These are phyloP conservation scores for Ceratocystis albifundus DNA, from an alignment of 2,329 filamentous ascomycete genomes.

Conservation along the genomic window DNA sequence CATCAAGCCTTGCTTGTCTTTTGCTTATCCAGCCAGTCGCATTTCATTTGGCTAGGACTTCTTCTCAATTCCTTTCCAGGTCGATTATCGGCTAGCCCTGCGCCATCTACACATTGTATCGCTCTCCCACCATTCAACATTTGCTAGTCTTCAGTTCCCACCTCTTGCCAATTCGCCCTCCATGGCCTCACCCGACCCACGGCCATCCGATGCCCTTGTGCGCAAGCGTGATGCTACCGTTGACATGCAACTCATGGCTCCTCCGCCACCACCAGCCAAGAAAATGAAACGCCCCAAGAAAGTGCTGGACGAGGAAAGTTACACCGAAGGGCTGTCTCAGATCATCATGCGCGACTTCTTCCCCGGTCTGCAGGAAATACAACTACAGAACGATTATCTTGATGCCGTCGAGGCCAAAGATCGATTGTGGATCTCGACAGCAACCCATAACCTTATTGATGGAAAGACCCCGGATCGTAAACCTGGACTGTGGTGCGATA, in stretches of 20 bases:
- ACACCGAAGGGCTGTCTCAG: constrained; percentile 78
- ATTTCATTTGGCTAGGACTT: not conserved
- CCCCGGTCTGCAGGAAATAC: constrained; percentile 73
- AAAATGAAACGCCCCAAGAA: constrained; percentile 83
- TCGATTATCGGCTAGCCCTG: not conserved
- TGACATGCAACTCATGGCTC: constrained; percentile 63
- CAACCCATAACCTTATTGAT: constrained; percentile 57
- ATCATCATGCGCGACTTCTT: constrained; percentile 98
- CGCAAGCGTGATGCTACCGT: constrained; percentile 49
- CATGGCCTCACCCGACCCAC: not conserved
- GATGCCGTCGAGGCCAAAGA: constrained; percentile 82
- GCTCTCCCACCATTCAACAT: not conserved
- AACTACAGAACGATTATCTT: constrained; percentile 83
- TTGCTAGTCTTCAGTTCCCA: not conserved
- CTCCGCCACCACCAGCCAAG: constrained; percentile 71
- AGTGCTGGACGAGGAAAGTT: constrained; percentile 86
- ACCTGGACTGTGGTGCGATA: not conserved
- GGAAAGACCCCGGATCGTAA: constrained; percentile 52
- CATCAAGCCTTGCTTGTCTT: not conserved
- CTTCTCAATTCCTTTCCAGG: not conserved
- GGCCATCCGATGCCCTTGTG: constrained; percentile 46
- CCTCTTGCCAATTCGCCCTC: not conserved
- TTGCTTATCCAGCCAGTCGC: not conserved
- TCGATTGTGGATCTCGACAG: constrained; percentile 72
- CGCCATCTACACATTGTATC: not conserved